Evolutionary conservation across 1,139 yeast species (phyloP).

Genomic region (Ashbya aceris): DNA sequence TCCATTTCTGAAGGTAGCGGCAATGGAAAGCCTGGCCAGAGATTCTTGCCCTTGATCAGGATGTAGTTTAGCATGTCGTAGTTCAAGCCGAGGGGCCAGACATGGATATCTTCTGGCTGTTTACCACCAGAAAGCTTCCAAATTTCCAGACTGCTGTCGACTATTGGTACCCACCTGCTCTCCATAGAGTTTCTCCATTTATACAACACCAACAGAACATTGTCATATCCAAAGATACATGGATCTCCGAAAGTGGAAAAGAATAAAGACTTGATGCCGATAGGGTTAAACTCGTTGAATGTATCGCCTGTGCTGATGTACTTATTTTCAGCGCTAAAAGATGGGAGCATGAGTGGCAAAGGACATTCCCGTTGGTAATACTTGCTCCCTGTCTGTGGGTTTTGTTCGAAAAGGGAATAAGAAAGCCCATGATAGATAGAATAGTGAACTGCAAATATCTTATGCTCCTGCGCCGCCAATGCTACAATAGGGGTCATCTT

Average conservation of each 20-base stretch:
- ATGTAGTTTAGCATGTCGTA: constrained; percentile 61
- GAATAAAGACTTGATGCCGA: constrained; percentile 55
- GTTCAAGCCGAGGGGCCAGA: constrained; percentile 85
- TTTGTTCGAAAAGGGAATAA: constrained; percentile 24
- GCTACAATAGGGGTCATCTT: constrained; percentile 47
- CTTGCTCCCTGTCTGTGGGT: constrained; percentile 25
- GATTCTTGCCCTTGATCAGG: constrained; percentile 52
- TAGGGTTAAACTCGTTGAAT: constrained; percentile 22
- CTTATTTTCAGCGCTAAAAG: constrained; percentile 6
- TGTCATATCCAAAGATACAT: constrained; percentile 70
- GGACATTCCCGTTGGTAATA: constrained; percentile 26
- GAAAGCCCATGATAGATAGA: constrained; percentile 24
- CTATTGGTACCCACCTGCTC: constrained; percentile 82
- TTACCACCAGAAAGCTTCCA: constrained; percentile 46
- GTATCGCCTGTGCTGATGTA: constrained; percentile 7
- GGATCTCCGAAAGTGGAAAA: constrained; percentile 86
- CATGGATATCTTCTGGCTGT: constrained; percentile 44
- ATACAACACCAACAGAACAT: constrained; percentile 56
- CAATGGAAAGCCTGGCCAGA: constrained; percentile 56
- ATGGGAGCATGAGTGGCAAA: constrained; percentile 23
- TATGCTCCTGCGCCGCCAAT: constrained; percentile 36
- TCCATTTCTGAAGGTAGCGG: constrained; percentile 77
- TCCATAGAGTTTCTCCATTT: constrained; percentile 74
- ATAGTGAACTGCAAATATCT: constrained; percentile 24
- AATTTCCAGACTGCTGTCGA: constrained; percentile 46